Conservation (phyloP, 108 stramenopile species). For the Skeletonema menzelii region DNA sequence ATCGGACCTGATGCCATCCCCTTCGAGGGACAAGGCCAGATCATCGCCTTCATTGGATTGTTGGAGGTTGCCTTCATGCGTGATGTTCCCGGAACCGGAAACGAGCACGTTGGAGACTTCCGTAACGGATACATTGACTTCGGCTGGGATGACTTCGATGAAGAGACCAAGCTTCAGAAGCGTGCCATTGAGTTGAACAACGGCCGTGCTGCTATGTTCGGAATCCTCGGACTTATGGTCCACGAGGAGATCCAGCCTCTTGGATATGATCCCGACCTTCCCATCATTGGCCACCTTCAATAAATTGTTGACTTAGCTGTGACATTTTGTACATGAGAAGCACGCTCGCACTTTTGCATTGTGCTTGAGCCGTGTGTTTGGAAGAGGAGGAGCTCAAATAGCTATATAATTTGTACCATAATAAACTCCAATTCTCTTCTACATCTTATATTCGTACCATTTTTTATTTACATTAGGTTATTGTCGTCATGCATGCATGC, state of each 20-base stretch:
- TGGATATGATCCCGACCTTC: slow-evolving; percentile 55
- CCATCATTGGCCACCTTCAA: slow-evolving; percentile 56
- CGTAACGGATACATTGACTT: slow-evolving; percentile 77
- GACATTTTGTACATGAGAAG: not conserved
- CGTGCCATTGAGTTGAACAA: slow-evolving; percentile 92
- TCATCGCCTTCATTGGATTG: no score
- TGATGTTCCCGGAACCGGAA: slow-evolving; percentile 24
- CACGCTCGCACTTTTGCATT: not conserved
- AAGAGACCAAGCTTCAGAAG: slow-evolving; percentile 77
- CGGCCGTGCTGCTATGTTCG: slow-evolving; percentile 89
- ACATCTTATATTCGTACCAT: not conserved
- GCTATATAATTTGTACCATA: not conserved
- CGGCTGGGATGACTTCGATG: slow-evolving; percentile 75
- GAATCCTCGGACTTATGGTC: slow-evolving; percentile 76
- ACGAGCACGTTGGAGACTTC: slow-evolving; percentile 77
- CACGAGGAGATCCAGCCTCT: slow-evolving; percentile 61
- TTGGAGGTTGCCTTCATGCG: not conserved
- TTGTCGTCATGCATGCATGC: no score
- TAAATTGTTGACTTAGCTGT: slow-evolving; percentile 53
- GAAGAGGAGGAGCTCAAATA: not conserved
- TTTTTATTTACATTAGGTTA: no score
- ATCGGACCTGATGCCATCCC: slow-evolving; percentile 10
- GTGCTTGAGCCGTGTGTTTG: slow-evolving; percentile 1
- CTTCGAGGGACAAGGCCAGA: no score
- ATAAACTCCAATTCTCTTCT: not conserved